Evolutionary conservation across 2,329 filamentous ascomycete genomes (phyloP).

Genomic region (Fusarium dlaminii): DNA sequence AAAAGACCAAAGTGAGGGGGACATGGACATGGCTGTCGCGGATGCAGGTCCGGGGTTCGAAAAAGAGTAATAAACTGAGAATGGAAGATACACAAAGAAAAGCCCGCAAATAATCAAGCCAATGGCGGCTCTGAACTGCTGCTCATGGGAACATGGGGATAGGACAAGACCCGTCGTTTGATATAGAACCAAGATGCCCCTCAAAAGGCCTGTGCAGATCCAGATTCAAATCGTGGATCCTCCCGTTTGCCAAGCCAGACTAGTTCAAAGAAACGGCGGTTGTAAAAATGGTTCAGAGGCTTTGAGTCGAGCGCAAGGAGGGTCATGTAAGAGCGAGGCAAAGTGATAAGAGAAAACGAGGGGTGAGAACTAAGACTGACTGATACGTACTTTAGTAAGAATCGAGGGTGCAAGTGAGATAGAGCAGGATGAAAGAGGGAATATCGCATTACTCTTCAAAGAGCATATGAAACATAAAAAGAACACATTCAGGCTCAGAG

Average conservation of each 20-base stretch:
- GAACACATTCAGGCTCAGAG: not conserved
- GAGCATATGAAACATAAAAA: not conserved
- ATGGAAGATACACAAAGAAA: not conserved
- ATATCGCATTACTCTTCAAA: constrained; percentile 10
- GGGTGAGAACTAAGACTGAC: not conserved
- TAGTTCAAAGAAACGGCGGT: not conserved
- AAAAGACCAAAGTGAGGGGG: constrained; percentile 16
- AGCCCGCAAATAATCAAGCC: constrained; percentile 18
- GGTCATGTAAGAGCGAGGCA: constrained; percentile 7
- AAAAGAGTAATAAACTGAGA: not conserved
- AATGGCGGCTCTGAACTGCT: constrained; percentile 20
- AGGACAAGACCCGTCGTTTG: constrained; percentile 26
- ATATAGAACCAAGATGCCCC: constrained; percentile 17
- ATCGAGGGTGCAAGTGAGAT: not conserved
- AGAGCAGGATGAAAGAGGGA: not conserved
- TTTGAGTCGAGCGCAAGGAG: not conserved
- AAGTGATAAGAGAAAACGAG: constrained; percentile 5
- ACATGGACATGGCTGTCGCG: constrained; percentile 5
- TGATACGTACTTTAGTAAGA: constrained; percentile 15
- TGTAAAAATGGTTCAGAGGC: not conserved
- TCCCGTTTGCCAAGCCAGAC: not conserved
- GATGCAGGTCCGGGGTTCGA: constrained; percentile 4
- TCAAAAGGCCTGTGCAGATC: constrained; percentile 29
- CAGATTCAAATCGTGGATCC: constrained; percentile 21
- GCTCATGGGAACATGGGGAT: constrained; percentile 36